phyloP scores from a whole-genome alignment of 169 alveolate species.

The Cryptosporidium meleagridis region DNA sequence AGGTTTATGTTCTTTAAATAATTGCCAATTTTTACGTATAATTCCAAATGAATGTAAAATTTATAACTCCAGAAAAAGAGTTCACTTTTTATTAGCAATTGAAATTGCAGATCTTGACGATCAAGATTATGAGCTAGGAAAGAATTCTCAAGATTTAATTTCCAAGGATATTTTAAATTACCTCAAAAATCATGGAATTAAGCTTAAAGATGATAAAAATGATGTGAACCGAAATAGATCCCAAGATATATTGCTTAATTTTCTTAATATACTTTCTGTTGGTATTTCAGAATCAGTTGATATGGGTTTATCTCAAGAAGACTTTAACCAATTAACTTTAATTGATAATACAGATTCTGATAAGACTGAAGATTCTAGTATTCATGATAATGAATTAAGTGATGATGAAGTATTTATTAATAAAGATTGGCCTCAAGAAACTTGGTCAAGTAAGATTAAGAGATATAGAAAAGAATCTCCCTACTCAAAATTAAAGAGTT shows the following conservation, averaged over 20 bases:
- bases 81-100: conserved; percentile 87
- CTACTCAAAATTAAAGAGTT: conserved; percentile 85
- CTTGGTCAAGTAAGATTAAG: conserved; percentile 81
- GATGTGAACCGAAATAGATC: conserved; percentile 17
- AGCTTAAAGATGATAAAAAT: not conserved
- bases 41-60: conserved; percentile 85
- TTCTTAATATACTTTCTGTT: conserved; percentile 53
- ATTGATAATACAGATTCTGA: conserved; percentile 9
- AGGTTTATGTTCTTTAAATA: conserved; percentile 33
- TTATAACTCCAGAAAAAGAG: conserved; percentile 87
- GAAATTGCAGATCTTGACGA: conserved; percentile 91
- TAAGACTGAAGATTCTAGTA: not conserved
- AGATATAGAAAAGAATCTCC: conserved; percentile 84
- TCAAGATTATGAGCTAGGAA: conserved; percentile 70
- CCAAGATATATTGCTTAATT: conserved; percentile 13
- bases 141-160: conserved; percentile 76
- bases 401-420: conserved; percentile 2
- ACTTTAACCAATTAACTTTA: not conserved
- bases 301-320: not conserved
- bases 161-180: conserved; percentile 78
- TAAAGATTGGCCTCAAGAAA: conserved; percentile 67
- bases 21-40: conserved; percentile 84
- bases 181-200: conserved; percentile 54
- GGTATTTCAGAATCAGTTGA: conserved; percentile 65
- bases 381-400: not conserved